Percentiles rank a stretch among this genome's conserved stretches.
phyloP scores from a whole-genome alignment of 2,329 filamentous ascomycete species.

The Sarocladium brachiariae region DNA sequence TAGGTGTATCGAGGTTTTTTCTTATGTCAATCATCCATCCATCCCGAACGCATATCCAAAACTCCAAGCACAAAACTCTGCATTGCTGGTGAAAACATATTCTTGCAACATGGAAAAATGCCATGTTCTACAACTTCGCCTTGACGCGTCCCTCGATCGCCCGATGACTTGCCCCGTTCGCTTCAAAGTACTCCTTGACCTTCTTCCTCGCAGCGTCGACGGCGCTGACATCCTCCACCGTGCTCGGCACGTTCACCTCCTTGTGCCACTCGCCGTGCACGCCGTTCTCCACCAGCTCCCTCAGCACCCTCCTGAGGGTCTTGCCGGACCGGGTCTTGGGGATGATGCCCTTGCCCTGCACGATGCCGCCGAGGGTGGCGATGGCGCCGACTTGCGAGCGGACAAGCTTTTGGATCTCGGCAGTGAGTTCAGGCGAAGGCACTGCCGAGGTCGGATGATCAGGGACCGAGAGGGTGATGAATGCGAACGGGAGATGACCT shows the following conservation, averaged over 20 bases:
- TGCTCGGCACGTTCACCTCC: constrained; percentile 69
- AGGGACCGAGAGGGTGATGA: constrained; percentile 52
- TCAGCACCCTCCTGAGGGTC: constrained; percentile 73
- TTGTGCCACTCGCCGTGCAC: constrained; percentile 66
- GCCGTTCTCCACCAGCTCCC: constrained; percentile 79
- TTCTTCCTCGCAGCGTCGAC: constrained; percentile 66
- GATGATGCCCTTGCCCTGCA: constrained; percentile 80
- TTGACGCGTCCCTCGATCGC: constrained; percentile 43
- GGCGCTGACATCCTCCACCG: constrained; percentile 72
- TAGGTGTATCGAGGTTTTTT: no score
- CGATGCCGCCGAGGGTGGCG: constrained; percentile 76
- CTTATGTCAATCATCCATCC: no score
- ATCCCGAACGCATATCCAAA: no score
- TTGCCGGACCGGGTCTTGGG: constrained; percentile 91
- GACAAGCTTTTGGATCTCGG: constrained; percentile 67
- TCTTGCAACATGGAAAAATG: no score
- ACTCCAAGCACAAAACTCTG: no score
- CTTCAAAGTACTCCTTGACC: constrained; percentile 69
- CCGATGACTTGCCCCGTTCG: constrained; percentile 34
- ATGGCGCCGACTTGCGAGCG: constrained; percentile 81
- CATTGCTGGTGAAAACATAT: no score
- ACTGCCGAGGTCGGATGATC: constrained; percentile 45
- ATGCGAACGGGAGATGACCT: constrained; percentile 87
- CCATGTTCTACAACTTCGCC: constrained; percentile 41
- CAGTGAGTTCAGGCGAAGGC: constrained; percentile 34